Conservation (phyloP, 257 asterid genomes). For the Nicotiana paniculata region DNA sequence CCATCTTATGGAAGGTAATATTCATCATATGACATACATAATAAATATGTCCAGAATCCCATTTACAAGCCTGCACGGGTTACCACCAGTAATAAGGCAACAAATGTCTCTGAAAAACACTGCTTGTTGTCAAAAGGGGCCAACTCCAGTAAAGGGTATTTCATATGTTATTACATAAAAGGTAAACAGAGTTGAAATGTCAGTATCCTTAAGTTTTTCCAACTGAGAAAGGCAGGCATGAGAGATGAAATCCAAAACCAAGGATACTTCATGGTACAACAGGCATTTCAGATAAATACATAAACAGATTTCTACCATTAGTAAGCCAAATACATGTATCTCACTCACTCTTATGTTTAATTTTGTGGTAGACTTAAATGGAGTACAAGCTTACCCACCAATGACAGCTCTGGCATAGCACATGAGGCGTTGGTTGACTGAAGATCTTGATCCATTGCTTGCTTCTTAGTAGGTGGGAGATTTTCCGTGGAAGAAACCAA, state of each 20-base stretch:
- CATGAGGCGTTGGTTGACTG: conserved; percentile 31
- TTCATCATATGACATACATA: not conserved
- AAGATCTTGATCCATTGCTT: conserved; percentile 42
- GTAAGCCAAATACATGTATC: too few relatives aligned
- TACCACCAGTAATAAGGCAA: not conserved
- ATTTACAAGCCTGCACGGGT: not conserved
- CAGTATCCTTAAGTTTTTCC: not conserved
- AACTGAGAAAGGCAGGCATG: not conserved
- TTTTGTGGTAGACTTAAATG: not conserved
- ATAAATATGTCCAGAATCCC: not conserved
- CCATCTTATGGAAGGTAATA: not conserved
- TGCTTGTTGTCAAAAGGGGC: not conserved
- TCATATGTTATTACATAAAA: not conserved
- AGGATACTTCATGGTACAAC: not conserved
- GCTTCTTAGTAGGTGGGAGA: conserved; percentile 60
- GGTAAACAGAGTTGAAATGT: not conserved
- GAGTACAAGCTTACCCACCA: conserved; percentile 49
- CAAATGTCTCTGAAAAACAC: not conserved
- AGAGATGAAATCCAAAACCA: not conserved
- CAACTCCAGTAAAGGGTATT: too few relatives aligned
- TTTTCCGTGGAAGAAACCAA: conserved; percentile 40
- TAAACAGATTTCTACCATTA: not conserved
- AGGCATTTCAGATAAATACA: not conserved
- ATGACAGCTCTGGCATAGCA: conserved; percentile 48
- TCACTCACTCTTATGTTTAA: not conserved